Evolutionary conservation across 495 filamentous ascomycete genomes (phyloP).

Genomic region (Pyrenula aspistea): DNA sequence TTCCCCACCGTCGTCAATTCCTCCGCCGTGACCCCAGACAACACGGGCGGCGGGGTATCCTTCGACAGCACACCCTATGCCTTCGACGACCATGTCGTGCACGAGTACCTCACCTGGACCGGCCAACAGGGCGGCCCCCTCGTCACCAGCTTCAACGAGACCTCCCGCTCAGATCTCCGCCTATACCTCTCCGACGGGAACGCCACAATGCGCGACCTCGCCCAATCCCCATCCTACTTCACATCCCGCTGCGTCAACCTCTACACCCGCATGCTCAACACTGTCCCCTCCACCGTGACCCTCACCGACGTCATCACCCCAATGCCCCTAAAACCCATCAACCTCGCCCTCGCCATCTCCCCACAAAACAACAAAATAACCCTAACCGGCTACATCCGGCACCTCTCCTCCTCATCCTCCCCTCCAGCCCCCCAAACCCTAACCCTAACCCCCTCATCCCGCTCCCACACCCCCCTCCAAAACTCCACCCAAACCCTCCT

Average conservation of each 20-base stretch:
- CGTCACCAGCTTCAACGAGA: conserved; percentile 28
- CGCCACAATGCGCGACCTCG: conserved; percentile 37
- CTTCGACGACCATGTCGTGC: conserved; percentile 44
- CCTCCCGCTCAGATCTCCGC: conserved; percentile 40
- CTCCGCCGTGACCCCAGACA: conserved; percentile 28
- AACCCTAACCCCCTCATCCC: conserved; percentile 6
- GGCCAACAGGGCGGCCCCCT: conserved; percentile 19
- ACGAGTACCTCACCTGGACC: conserved; percentile 41
- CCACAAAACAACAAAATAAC: conserved; percentile 7
- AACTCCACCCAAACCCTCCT: conserved; percentile 5
- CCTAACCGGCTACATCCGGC: conserved; percentile 8
- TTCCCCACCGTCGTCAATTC: conserved; percentile 41
- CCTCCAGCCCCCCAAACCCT: conserved; percentile 5
- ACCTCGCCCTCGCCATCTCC: conserved; percentile 24
- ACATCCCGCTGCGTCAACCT: conserved; percentile 33
- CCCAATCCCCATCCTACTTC: conserved; percentile 23
- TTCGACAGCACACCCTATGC: conserved; percentile 31
- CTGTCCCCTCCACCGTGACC: conserved; percentile 35
- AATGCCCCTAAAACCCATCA: conserved; percentile 46
- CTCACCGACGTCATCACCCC: conserved; percentile 41
- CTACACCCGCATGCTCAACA: conserved; percentile 50
- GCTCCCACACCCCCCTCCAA: conserved; percentile 2
- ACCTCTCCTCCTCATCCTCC: conserved; percentile 7
- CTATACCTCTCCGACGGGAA: conserved; percentile 46
- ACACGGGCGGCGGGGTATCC: conserved; percentile 18